These are phyloP conservation scores for Camptophora hylomeconis DNA, from an alignment of 2,329 filamentous ascomycete species.

Conservation along the genomic window DNA sequence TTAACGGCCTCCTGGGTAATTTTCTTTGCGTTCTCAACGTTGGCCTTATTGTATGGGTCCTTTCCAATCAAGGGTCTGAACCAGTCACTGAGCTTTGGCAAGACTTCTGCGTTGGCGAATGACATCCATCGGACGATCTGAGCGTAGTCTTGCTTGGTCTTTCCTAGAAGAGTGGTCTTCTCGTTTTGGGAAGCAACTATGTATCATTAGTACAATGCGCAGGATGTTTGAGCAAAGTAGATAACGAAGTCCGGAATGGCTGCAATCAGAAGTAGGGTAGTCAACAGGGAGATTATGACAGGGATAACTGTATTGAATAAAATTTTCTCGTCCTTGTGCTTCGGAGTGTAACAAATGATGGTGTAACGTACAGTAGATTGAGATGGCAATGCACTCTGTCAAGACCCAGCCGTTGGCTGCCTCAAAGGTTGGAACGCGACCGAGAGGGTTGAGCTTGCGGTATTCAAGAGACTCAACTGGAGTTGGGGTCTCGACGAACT, in stretches of 20 bases:
- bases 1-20: conserved; percentile 52
- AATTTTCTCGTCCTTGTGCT: conserved; percentile 52
- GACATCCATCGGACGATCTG: conserved; percentile 98
- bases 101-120: conserved; percentile 81
- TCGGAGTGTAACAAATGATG: conserved; percentile 33
- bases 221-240: conserved; percentile 6
- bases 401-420: conserved; percentile 84
- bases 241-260: no score
- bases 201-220: conserved; percentile 10
- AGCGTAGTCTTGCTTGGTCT: conserved; percentile 99
- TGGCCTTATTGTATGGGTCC: conserved; percentile 95
- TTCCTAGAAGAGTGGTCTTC: conserved; percentile 97
- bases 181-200: conserved; percentile 97
- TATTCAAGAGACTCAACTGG: conserved; percentile 62
- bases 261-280: conserved; percentile 69
- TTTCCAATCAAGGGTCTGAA: conserved; percentile 74
- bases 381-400: conserved; percentile 83
- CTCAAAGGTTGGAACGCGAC: conserved; percentile 86
- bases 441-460: conserved; percentile 71
- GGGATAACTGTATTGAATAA: conserved; percentile 84
- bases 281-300: conserved; percentile 95
- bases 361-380: conserved; percentile 78
- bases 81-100: conserved; percentile 62
- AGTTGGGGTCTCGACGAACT: conserved; percentile 59
- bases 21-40: conserved; percentile 68